Base-by-base conservation (phyloP, 2,329 filamentous ascomycete species). In the Colletotrichum caudatum region DNA sequence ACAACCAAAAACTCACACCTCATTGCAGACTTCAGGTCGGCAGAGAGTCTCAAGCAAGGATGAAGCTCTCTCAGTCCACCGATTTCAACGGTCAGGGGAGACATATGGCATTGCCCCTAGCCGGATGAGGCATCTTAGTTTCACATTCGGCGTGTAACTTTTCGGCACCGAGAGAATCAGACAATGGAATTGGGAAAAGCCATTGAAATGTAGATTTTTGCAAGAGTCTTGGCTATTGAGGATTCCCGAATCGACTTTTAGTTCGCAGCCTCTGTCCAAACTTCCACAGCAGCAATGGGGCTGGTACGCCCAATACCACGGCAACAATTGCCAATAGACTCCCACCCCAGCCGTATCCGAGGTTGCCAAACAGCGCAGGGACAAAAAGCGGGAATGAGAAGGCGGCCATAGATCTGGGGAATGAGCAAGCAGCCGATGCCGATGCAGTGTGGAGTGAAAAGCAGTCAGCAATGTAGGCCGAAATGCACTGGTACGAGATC, bases 311-410 rank as follows among this genome's bases (percentile, higher is more conserved):
- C 37, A 80, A 75, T 0, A 75, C 81, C 2, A 90, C 73, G 0
- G 77, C 76, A 0, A 78, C 74, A 20, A 84, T 78, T 0, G 80
- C 83, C 57, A 86, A 66, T 1, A 82, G 53, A 35, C 74, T 82
- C 35, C 82, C 83, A 0, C 80, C 78, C 80, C 80, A 82, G 1
- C 82, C 82, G 35, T 83, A 83, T 0, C 81, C 81, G 1, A 84
- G 73, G 0, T 64, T 68, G 5, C 74, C 46, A 46, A 82, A 84
- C 75, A 84, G 78, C 14, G 73, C 77, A 0, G 85, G 84, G 0
- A 83, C 84, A 69, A 87, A 87, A 0, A 88, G 73, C 0, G 86
- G 86, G 56, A 88, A 87, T 12, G 82, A 72, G 72, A 87, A 87
- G 0, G 84, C 86, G 2, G 81, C 78, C 54, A 88, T 74, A 9